Percentiles rank a stretch among this genome's conserved stretches.
Evolutionary conservation across 139 green algal genomes (phyloP).

Genomic region (Coelastrella sp.): DNA sequence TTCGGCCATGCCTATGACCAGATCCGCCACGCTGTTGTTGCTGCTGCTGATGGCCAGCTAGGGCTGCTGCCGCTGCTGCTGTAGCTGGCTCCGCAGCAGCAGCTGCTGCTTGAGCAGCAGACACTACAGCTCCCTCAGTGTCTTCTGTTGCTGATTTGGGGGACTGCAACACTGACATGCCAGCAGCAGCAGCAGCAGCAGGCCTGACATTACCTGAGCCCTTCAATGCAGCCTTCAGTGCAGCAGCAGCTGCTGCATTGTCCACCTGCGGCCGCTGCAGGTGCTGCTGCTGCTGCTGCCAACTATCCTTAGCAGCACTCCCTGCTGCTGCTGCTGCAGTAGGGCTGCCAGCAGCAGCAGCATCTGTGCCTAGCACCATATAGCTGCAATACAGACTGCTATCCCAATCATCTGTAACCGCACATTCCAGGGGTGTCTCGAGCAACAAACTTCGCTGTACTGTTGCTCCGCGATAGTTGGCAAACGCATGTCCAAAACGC

Average conservation of each 20-base stretch:
- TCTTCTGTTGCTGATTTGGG: not conserved
- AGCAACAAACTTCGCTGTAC: not conserved
- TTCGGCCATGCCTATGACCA: too few relatives aligned
- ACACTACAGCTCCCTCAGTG: not conserved
- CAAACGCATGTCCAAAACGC: not conserved
- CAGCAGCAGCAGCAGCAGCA: not conserved
- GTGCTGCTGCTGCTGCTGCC: not conserved
- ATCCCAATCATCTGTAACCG: not conserved
- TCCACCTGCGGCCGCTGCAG: not conserved
- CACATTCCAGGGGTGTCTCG: not conserved
- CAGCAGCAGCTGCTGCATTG: not conserved
- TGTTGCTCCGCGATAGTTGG: not conserved
- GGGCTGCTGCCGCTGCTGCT: not conserved
- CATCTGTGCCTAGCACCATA: constrained; percentile 11
- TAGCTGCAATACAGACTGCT: not conserved
- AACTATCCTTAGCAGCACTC: not conserved
- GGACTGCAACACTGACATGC: not conserved
- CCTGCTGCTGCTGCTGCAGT: not conserved
- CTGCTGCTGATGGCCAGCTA: constrained; percentile 11
- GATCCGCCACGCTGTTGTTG: not conserved
- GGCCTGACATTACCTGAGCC: not conserved
- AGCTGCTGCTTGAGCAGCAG: not conserved
- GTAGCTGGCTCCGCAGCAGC: not conserved
- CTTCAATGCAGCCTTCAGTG: not conserved
- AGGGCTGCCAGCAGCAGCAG: not conserved